Evolutionary conservation across 345 rosid genomes (phyloP).

Genomic region (Brassica cretica): DNA sequence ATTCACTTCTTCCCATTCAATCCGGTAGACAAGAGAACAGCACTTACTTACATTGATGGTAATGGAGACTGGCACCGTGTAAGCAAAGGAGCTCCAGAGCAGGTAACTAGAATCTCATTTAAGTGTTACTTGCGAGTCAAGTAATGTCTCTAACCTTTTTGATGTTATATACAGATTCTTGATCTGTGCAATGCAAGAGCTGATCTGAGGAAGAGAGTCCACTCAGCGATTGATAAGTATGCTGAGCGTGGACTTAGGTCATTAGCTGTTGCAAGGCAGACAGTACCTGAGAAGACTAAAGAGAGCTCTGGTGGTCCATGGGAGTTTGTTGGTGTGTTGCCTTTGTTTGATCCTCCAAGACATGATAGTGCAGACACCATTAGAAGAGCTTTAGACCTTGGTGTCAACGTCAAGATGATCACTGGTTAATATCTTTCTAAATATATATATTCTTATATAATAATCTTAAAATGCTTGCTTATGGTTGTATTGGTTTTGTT

Average conservation of each 20-base stretch:
- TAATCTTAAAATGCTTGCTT: background rate
- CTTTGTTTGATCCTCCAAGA: background rate
- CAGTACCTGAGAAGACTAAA: background rate
- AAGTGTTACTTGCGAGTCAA: background rate
- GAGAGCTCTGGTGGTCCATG: background rate
- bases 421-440: background rate
- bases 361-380: background rate
- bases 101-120: conserved; percentile 44
- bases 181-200: conserved; percentile 56
- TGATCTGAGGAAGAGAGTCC: conserved; percentile 64
- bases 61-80: conserved; percentile 73
- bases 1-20: conserved; percentile 81
- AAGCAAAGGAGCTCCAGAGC: conserved; percentile 93
- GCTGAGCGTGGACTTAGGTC: conserved; percentile 1
- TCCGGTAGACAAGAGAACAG: conserved; percentile 84
- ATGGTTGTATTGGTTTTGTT: background rate
- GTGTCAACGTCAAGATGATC: conserved; percentile 1
- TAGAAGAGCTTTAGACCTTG: background rate
- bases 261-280: background rate
- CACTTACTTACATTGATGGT: conserved; percentile 68
- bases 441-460: no score
- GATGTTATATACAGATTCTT: conserved; percentile 51
- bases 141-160: conserved; percentile 1
- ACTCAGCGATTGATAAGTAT: conserved; percentile 9
- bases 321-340: conserved; percentile 3